Conservation (phyloP, 139 green algal genomes). For the Chlorella sorokiniana region DNA sequence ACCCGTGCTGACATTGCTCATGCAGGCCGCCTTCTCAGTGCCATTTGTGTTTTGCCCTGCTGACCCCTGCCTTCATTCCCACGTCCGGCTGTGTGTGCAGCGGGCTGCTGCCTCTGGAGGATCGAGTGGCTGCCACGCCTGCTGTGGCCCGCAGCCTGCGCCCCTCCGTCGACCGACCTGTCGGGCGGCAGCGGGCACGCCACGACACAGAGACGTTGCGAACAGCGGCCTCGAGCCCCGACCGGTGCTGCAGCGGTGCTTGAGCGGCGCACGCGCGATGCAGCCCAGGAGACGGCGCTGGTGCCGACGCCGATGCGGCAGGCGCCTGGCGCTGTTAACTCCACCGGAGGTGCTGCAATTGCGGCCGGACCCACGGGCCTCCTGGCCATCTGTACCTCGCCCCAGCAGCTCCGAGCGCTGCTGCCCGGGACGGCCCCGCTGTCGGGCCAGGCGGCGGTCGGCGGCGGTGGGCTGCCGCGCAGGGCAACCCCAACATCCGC, state of each 20-base stretch:
- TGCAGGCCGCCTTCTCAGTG: not conserved
- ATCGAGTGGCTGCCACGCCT: not conserved
- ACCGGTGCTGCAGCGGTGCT: no score
- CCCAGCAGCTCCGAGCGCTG: not conserved
- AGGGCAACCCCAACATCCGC: no score
- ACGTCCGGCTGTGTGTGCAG: not conserved
- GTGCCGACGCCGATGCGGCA: no score
- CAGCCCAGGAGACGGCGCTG: no score
- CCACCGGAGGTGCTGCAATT: no score
- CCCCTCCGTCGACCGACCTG: not conserved
- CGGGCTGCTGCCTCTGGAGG: slow-evolving; percentile 24
- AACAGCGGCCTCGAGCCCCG: no score
- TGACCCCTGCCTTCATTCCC: not conserved
- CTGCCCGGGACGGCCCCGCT: no score
- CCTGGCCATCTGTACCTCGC: slow-evolving; percentile 10
- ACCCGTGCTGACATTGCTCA: not conserved
- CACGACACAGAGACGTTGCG: no score
- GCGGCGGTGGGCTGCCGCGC: not conserved
- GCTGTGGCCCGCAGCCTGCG: slow-evolving; percentile 13
- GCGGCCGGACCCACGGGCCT: not conserved
- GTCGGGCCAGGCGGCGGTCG: not conserved
- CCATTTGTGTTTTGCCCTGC: not conserved
- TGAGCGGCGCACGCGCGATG: no score
- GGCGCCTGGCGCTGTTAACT: no score
- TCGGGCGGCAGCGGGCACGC: no score